Evolutionary conservation across 208 protist species (phyloP), one percentile per base, ranked within the genome.

Genomic region (Novymonas esmeraldas): DNA sequence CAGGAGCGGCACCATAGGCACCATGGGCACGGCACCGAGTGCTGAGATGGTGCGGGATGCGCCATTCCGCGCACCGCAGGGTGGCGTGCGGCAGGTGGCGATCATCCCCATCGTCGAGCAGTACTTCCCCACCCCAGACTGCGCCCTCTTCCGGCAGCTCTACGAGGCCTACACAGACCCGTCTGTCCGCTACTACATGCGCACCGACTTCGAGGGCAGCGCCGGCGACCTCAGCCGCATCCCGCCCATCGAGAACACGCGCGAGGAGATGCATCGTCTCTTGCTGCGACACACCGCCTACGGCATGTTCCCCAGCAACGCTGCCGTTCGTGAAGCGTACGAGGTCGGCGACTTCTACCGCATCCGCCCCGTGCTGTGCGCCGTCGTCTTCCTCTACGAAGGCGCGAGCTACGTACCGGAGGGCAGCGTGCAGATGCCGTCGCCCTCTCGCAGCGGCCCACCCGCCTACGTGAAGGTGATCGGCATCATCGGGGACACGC

Each of bases 1-100:
- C n/a, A n/a, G n/a, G n/a, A n/a, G n/a, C n/a, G n/a, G n/a, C n/a
- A n/a, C n/a, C 13, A 5, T 9, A 24, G 34, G 22, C 16, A 62
- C 29, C 16, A 94, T 94, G 88, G 88, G 88, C 42, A 79, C 78
- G 10, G 88, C 72, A 45, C 88, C 88, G 13, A 94, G 88, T 38
- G 46, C 64, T 16, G 82, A 94, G 67, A 76, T 84, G 9, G 39
- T 89, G 7, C 1, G 22, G 0, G 36, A 62, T 3, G 88, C 80
- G 7, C 84, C 82, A 22, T 94, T 82, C 67, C 72, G 69, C 9
- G 50, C 70, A 13, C 62, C 74, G 7, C 64, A 70, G 18, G 54
- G 64, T 34, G 57, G 56, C 34, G 55, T 44, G 20, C 66, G 78
- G 20, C 82, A 80, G 59, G 70, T 91, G 13, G 70, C 73, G 3